Base-by-base conservation (phyloP, 768 basidiomycete species). In the Sistotremastrum suecicum region DNA sequence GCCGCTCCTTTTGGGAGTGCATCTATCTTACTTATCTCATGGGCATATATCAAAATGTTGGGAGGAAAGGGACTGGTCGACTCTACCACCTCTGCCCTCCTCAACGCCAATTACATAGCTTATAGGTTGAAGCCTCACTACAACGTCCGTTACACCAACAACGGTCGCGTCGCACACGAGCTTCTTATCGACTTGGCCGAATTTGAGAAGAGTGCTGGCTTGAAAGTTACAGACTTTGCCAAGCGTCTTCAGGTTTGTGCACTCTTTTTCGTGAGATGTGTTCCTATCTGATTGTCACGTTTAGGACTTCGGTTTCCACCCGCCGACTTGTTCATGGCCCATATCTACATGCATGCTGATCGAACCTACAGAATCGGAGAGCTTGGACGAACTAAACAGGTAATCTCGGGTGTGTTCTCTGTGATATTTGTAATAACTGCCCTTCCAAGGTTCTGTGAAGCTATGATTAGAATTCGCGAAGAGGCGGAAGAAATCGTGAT, bases 41-140 rank as follows among this genome's bases (percentile, higher is more conserved):
- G 94, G 92, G 94, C 95, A 8, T 99, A 95, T 63, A 88, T 95
- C 72, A 94, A 87, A 68, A 98, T 99, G 95, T 76, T 99, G n/a
- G 95, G 95, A 30, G 94, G 92, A 5, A 67, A 76, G 46, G 95
- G 95, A 5, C 74, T 99, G 30, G 75, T 78, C 28, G 75, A 89
- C 48, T 80, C 90, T 0, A 85, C 91, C 3, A 85, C 83, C 54
- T 65, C 87, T 32, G 89, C 95, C 1, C 72, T 99, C 32, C 74
- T 99, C 38, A 97, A 81, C 57, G 95, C 95, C 42, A 99, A 99
- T 63, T 99, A 98, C 63, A 95, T 97, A 75, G 91, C 92, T 12
- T 74, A 81, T 55, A 77, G 89, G 41, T 76, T 99, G 34, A 73
- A 80, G 41, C 76, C 74, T 10, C 76, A 90, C 61, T 98, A 97